Percentiles rank a stretch among this genome's conserved stretches.
Evolutionary conservation across 163 green algal species (phyloP).

Genomic region (Chlorella variabilis): DNA sequence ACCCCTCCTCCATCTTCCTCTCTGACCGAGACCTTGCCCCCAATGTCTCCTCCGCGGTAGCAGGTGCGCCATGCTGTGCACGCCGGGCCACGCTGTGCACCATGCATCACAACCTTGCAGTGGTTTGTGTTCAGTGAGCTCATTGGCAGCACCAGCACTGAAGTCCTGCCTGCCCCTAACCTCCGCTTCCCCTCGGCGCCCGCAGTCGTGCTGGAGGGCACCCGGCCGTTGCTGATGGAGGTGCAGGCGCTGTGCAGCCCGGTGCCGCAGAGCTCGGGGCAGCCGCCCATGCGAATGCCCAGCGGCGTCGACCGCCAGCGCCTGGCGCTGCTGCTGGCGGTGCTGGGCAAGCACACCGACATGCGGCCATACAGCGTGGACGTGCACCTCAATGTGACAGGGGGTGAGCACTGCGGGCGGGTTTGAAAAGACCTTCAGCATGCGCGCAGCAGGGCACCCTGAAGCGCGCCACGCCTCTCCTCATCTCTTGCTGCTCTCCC

Average conservation of each 20-base stretch:
- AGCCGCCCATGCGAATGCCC: conserved; percentile 46
- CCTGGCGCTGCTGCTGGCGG: conserved; percentile 76
- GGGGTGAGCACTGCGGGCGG: conserved; percentile 56
- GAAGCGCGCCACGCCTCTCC: too few relatives aligned
- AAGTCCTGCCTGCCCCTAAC: conserved; percentile 38
- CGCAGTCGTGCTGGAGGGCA: conserved; percentile 75
- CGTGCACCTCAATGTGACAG: conserved; percentile 84
- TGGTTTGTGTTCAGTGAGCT: neutral
- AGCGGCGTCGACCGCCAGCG: conserved; percentile 66
- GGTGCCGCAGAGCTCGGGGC: conserved; percentile 16
- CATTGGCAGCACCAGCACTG: too few relatives aligned
- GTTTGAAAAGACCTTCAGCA: too few relatives aligned
- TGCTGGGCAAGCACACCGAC: conserved; percentile 79
- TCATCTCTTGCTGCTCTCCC: too few relatives aligned
- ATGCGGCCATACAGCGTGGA: conserved; percentile 59
- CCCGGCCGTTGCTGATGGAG: conserved; percentile 78
- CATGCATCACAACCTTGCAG: neutral
- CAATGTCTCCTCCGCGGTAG: conserved; percentile 27
- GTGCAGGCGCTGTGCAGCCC: conserved; percentile 74
- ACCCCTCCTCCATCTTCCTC: conserved; percentile 75
- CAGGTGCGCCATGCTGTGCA: neutral
- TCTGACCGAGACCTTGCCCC: conserved; percentile 31
- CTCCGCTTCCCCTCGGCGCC: too few relatives aligned
- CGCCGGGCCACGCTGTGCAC: neutral
- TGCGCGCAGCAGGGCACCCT: too few relatives aligned